Percentiles rank a stretch among this genome's conserved stretches.
Conservation (phyloP, 208 protist species). For the Angomonas deanei region DNA sequence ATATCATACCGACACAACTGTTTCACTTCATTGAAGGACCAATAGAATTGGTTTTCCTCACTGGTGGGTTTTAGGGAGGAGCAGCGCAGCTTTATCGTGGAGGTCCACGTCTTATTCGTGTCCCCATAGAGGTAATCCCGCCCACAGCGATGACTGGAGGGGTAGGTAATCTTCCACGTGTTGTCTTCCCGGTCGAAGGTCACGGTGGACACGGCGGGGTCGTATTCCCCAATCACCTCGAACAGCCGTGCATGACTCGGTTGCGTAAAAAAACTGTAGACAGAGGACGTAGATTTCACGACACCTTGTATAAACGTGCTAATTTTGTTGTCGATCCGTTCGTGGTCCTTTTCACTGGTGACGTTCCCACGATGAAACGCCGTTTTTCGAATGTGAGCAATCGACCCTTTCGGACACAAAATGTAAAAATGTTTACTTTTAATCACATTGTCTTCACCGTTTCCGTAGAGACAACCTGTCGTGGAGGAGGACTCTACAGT, state of each 20-base stretch:
- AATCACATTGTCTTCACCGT: constrained; percentile 51
- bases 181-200: constrained; percentile 46
- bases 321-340: background rate
- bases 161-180: constrained; percentile 69
- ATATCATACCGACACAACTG: constrained; percentile 63
- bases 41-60: constrained; percentile 9
- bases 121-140: background rate
- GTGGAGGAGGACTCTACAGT: background rate
- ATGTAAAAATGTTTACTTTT: constrained; percentile 55
- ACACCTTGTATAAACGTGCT: background rate
- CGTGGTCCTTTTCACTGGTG: background rate
- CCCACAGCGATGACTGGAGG: constrained; percentile 18
- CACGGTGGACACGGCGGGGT: constrained; percentile 30
- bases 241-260: constrained; percentile 12
- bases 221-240: constrained; percentile 51
- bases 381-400: constrained; percentile 48
- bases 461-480: constrained; percentile 63
- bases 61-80: too few relatives aligned
- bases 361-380: constrained; percentile 12
- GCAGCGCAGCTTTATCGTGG: constrained; percentile 5
- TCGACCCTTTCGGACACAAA: constrained; percentile 38
- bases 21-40: constrained; percentile 59
- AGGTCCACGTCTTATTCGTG: background rate
- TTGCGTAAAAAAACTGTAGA: background rate
- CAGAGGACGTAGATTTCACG: background rate